Percentiles rank a stretch among this genome's conserved stretches.
Conservation (phyloP, 2,329 filamentous ascomycete genomes). For the Botrytis fragariae region DNA sequence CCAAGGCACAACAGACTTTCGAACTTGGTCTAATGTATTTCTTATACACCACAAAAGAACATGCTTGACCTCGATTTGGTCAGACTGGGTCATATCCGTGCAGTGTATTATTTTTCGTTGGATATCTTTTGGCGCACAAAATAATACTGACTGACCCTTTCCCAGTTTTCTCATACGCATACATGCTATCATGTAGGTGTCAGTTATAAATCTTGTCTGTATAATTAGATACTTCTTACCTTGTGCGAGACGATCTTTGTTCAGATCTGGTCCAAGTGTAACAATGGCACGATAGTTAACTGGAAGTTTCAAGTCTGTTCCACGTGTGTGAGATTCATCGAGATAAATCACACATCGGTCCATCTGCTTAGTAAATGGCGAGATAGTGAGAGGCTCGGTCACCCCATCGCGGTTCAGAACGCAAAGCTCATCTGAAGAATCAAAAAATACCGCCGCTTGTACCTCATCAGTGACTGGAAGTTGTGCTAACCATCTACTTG, state of each 20-base stretch:
- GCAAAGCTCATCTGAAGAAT: conserved; percentile 52
- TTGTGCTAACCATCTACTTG: conserved; percentile 51
- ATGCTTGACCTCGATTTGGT: conserved; percentile 48
- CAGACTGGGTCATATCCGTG: conserved; percentile 17
- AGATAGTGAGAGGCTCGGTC: conserved; percentile 52
- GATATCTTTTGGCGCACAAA: conserved; percentile 60
- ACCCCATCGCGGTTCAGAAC: conserved; percentile 51
- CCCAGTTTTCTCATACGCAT: conserved; percentile 72
- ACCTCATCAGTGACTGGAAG: conserved; percentile 24
- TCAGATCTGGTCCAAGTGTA: conserved; percentile 62
- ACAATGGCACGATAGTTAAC: conserved; percentile 59
- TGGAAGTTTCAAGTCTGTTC: conserved; percentile 65
- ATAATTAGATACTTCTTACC: conserved; percentile 12
- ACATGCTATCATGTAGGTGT: conserved; percentile 48
- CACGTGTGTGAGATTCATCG: conserved; percentile 68
- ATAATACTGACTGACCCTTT: conserved; percentile 62
- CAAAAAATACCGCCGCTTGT: conserved; percentile 57
- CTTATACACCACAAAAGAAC: conserved; percentile 59
- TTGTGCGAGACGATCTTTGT: conserved; percentile 54
- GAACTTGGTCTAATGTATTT: conserved; percentile 53
- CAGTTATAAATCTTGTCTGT: conserved; percentile 15
- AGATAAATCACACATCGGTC: conserved; percentile 64
- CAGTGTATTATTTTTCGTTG: conserved; percentile 48
- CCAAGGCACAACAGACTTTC: conserved; percentile 57
- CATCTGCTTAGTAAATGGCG: conserved; percentile 55